Percentiles rank a stretch among this genome's conserved stretches.
Evolutionary conservation across 1,284 basidiomycete genomes (phyloP).

Genomic region (Grifola frondosa): DNA sequence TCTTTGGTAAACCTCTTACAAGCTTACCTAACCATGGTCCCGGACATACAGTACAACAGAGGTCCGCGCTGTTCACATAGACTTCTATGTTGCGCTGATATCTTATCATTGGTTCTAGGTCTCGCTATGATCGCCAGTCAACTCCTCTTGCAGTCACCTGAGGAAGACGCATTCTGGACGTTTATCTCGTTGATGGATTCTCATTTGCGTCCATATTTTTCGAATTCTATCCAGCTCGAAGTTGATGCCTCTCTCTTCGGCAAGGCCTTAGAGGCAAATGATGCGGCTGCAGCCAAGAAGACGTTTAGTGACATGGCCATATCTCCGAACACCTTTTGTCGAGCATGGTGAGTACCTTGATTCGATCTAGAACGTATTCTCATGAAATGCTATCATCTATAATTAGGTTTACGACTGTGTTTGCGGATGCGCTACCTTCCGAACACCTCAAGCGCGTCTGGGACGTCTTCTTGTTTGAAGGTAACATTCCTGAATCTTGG

Average conservation of each 20-base stretch:
- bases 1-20: constrained; percentile 62
- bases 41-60: constrained; percentile 71
- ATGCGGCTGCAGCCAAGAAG: constrained; percentile 64
- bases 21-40: constrained; percentile 79
- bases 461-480: constrained; percentile 88
- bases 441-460: constrained; percentile 79
- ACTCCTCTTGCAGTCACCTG: constrained; percentile 77
- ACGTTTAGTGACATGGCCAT: constrained; percentile 67
- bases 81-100: constrained; percentile 11
- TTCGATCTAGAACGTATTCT: not conserved
- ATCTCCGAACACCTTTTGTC: constrained; percentile 53
- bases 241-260: constrained; percentile 80
- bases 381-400: not conserved
- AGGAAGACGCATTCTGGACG: constrained; percentile 95
- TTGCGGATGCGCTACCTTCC: constrained; percentile 75
- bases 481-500: constrained; percentile 48
- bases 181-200: constrained; percentile 84
- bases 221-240: constrained; percentile 72
- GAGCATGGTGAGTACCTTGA: constrained; percentile 51
- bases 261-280: constrained; percentile 69
- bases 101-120: constrained; percentile 47
- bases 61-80: constrained; percentile 32
- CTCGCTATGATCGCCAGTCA: constrained; percentile 78
- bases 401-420: constrained; percentile 70
- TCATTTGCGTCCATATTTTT: constrained; percentile 80